Percentiles rank a stretch among this genome's conserved stretches.
Conservation (phyloP, 2,329 filamentous ascomycete species). For the Fusarium sp. region DNA sequence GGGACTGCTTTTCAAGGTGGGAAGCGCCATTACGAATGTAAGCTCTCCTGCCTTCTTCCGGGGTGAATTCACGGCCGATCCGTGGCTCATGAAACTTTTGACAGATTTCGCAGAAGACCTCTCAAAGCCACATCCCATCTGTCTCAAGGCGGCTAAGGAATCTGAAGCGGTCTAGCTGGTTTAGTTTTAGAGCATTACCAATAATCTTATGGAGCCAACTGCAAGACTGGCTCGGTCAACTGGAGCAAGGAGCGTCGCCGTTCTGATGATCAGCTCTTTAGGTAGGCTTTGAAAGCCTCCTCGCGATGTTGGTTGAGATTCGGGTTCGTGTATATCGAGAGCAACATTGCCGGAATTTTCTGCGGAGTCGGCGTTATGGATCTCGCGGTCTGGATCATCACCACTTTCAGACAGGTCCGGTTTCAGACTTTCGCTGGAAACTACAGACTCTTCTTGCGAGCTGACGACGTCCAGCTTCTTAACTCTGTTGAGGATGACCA, state of each 20-base stretch:
- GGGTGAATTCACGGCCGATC: background rate
- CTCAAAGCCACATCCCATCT: background rate
- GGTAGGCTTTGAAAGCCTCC: background rate
- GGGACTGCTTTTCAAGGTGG: rapidly evolving
- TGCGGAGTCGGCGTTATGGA: too few species aligned
- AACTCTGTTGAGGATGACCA: too few species aligned
- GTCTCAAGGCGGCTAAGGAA: background rate
- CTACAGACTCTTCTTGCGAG: too few species aligned
- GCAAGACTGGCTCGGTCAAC: background rate
- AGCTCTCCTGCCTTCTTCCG: rapidly evolving
- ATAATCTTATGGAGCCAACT: background rate
- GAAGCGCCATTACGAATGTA: background rate
- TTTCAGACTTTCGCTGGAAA: too few species aligned
- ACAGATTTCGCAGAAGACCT: background rate
- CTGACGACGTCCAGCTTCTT: too few species aligned
- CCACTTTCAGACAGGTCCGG: too few species aligned
- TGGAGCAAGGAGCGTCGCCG: background rate
- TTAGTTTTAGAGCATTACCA: background rate
- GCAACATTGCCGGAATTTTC: background rate
- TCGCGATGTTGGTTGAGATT: rapidly evolving
- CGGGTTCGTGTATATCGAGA: background rate
- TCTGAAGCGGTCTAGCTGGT: rapidly evolving
- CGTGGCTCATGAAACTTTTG: background rate
- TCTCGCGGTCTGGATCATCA: too few species aligned
- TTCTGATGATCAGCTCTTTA: background rate